These are phyloP conservation scores for Yamagishiella unicocca DNA, from an alignment of 139 green algal genomes.

Conservation along the genomic window DNA sequence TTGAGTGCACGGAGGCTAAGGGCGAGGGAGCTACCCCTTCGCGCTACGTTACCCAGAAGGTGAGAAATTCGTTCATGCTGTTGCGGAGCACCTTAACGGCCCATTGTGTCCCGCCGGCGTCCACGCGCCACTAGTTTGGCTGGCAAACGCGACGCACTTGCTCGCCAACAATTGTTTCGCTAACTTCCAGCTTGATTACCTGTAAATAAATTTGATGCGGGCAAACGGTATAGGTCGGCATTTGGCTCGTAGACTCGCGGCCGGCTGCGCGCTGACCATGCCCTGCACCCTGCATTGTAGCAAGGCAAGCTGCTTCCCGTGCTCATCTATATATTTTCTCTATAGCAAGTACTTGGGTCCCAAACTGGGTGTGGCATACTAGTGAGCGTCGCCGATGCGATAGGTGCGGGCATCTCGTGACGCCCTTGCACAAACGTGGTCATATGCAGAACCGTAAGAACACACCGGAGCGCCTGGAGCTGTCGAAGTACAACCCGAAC, in stretches of 20 bases:
- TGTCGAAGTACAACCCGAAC: conserved; percentile 96
- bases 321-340: neutral
- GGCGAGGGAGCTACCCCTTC: conserved; percentile 65
- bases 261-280: too few species aligned
- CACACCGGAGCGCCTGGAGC: conserved; percentile 88
- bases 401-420: neutral
- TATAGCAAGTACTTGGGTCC: neutral
- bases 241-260: neutral
- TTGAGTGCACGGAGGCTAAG: conserved; percentile 96
- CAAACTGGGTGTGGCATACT: neutral
- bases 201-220: neutral
- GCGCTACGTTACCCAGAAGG: conserved; percentile 94
- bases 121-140: neutral
- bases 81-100: neutral
- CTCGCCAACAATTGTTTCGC: neutral
- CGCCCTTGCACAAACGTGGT: neutral
- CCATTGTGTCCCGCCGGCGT: neutral
- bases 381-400: neutral
- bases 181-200: neutral
- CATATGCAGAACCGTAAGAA: conserved; percentile 87
- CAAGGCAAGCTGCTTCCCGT: neutral
- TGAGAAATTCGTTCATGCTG: conserved; percentile 8
- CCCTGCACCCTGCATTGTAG: too few species aligned
- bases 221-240: neutral
- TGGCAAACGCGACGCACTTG: neutral